These are phyloP conservation scores for Yamadazyma kanchanaburiensis DNA, from an alignment of 1,139 yeast genomes.

Conservation along the genomic window DNA sequence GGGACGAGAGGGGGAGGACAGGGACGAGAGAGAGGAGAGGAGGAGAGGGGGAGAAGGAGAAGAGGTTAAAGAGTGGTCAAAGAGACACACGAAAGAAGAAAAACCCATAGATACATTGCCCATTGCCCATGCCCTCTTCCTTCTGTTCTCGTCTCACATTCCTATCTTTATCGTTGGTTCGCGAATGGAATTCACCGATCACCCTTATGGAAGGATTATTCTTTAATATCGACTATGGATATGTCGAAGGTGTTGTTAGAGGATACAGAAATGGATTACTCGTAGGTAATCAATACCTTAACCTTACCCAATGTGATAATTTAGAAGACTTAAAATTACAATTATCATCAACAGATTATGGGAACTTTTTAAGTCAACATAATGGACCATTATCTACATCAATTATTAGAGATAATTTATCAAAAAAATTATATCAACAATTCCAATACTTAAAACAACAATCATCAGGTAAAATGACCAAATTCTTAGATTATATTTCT, in stretches of 20 bases:
- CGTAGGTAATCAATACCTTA: slow-evolving; percentile 75
- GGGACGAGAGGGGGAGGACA: no score
- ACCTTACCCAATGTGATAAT: slow-evolving; percentile 92
- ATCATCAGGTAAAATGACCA: slow-evolving; percentile 73
- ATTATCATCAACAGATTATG: slow-evolving; percentile 93
- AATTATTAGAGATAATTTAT: slow-evolving; percentile 74
- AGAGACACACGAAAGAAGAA: no score
- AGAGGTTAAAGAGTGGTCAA: no score
- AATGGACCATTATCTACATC: slow-evolving; percentile 82
- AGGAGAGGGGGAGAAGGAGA: no score
- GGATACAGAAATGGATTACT: slow-evolving; percentile 88
- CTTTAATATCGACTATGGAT: slow-evolving; percentile 87
- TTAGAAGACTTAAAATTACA: slow-evolving; percentile 92
- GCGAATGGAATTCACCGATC: slow-evolving; percentile 5
- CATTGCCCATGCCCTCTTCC: no score
- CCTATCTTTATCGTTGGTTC: background rate
- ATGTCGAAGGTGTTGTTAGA: slow-evolving; percentile 89
- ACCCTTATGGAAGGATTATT: slow-evolving; percentile 23
- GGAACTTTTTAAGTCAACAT: slow-evolving; percentile 80
- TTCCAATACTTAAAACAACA: slow-evolving; percentile 84
- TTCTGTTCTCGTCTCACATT: no score
- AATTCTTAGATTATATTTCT: slow-evolving; percentile 86
- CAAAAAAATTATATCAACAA: slow-evolving; percentile 73
- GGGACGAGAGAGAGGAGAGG: no score
- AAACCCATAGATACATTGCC: no score